Conservation (phyloP, 106 monocot species). For the Gastrodia elata region DNA sequence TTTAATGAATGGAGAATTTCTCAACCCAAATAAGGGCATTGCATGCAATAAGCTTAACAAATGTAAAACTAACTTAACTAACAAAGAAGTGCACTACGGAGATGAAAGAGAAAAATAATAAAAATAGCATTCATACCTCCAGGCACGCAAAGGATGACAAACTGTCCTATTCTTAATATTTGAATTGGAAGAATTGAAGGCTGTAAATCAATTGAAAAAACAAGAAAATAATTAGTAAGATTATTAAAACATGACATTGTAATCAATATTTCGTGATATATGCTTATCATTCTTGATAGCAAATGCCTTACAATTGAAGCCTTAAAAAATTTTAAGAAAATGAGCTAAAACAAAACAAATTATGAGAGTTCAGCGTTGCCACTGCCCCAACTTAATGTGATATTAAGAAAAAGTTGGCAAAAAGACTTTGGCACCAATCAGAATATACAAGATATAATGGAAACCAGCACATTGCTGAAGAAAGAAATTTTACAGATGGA, state of each 20-base stretch:
- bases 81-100: background rate
- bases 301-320: background rate
- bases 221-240: conserved; percentile 1
- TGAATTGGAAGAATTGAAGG: conserved; percentile 92
- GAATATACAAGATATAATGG: background rate
- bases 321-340: background rate
- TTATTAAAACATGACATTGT: background rate
- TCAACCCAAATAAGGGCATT: background rate
- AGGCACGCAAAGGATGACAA: conserved; percentile 86
- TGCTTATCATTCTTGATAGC: background rate
- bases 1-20: background rate
- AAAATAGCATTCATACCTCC: conserved; percentile 49
- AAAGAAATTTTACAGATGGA: background rate
- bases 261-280: background rate
- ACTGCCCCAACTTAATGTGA: background rate
- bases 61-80: background rate
- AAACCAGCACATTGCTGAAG: background rate
- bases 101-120: background rate
- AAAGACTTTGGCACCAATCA: background rate
- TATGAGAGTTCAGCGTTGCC: background rate
- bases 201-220: conserved; percentile 23
- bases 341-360: background rate
- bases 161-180: conserved; percentile 69
- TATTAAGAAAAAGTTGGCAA: background rate
- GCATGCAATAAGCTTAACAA: background rate